Base-by-base conservation (phyloP, 805 yeast species). In the Saturnispora ahearnii region DNA sequence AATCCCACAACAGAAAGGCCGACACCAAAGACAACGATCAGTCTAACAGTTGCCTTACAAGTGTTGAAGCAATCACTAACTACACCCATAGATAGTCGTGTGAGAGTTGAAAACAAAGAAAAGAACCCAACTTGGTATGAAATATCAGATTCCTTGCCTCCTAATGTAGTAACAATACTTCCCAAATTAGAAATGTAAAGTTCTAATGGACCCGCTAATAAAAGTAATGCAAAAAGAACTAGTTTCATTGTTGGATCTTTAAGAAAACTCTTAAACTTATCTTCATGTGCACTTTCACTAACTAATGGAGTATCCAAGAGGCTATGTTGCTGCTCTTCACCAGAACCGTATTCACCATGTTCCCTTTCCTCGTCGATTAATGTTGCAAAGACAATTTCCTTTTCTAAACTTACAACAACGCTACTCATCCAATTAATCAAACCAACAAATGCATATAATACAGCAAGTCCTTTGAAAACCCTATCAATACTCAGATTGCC, bases 171-270 rank as follows among this genome's bases (percentile, higher is more conserved):
- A 12, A 82, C 64, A 12, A 90, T 69, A 7, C 89, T 52, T 1
- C 91, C 93, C 74, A 90, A 74, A 61, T 89, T 87, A 49, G 88
- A 85, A 54, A 87, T 79, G 63, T 78, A 88, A 73, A 87, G 79
- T 59, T 90, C 98, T 50, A 87, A 69, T 0, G 96, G 91, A 0
- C 98, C 98, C 28, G 87, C 66, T 32, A 82, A 74, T 43, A 87
- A 65, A 28, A 89, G 70, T 48, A 89, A 73, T 10, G 88, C 75
- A 3, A 74, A 52, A 26, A 85, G 70, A n/a, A 87, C 65, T 2
- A 83, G 52, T 72, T 87, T 82, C 43, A 87, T 77, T 1, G 83
- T 73, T 22, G 71, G 71, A 57, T 84, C 88, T 30, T 65, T 63
- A 43, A 82, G 62, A 55, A 68, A 68, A 1, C 30, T 38, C 22